Evolutionary conservation across 2,329 filamentous ascomycete species (phyloP), one percentile per base, ranked within the genome.

Genomic region (Rhytidhysteron rufulum): DNA sequence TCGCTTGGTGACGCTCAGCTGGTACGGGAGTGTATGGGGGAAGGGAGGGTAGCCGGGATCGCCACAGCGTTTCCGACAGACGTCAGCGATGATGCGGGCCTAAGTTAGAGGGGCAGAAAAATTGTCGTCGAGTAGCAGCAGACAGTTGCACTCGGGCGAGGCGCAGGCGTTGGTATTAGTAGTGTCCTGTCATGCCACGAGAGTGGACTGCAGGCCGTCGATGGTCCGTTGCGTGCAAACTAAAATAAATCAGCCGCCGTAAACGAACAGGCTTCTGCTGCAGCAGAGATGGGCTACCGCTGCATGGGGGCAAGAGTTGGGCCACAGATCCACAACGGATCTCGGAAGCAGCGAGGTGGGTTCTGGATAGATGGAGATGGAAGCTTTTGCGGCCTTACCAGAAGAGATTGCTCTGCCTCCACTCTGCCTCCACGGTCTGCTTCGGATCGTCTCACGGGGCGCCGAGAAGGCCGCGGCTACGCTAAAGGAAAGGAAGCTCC

Each of bases 171-270:
- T 32, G 11, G 30, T 27, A 27, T 27, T 27, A 27, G 24, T 8
- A 27, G 15, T 16, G 15, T 31, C 10, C 15, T 33, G 5, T 17
- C 18, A 34, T 34, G 32, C 18, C 32, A 34, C 19, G 32, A 18
- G 32, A 34, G 21, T 34, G n/a, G 32, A 17, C 10, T 11, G 15
- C 9, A 19, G 10, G 8, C 6, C 10, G 32, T 34, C 18, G 8
- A n/a, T n/a, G 15, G 10, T 18, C 11, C 15, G 30, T 9, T 18
- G 10, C 32, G 32, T 17, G 30, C 6, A 17, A 10, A 34, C 32
- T 34, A 34, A 34, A 34, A 34, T 34, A 34, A 34, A 34, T 34
- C 32, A 34, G 32, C 32, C 13, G 32, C 31, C 33, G 19, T 35
- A 35, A 22, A 34, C 32, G 32, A 34, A 8, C 32, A 34, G 32